phyloP scores from a whole-genome alignment of 2,329 filamentous ascomycete species.

The Apiospora saccharicola region DNA sequence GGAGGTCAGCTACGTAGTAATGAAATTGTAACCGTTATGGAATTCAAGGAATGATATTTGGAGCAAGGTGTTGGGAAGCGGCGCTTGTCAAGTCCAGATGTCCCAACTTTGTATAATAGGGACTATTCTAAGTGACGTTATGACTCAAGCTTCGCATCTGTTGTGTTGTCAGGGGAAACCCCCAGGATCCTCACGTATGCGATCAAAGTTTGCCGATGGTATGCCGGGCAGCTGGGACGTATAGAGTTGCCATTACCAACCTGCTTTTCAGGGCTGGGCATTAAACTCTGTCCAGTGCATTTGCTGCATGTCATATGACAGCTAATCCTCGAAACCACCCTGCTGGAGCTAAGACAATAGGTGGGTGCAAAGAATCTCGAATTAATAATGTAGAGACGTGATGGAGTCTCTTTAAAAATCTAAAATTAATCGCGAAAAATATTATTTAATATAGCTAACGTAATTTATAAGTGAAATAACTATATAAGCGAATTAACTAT shows the following conservation, averaged over 20 bases:
- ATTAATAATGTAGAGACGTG: too few relatives aligned
- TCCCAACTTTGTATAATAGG: background rate
- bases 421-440: too few relatives aligned
- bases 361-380: too few relatives aligned
- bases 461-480: too few relatives aligned
- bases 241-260: background rate
- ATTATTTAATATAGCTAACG: too few relatives aligned
- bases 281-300: constrained; percentile 9
- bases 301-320: background rate
- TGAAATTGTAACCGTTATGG: background rate
- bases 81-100: background rate
- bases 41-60: background rate
- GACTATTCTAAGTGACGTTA: background rate
- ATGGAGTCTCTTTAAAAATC: too few relatives aligned
- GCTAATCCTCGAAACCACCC: background rate
- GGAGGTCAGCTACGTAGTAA: background rate
- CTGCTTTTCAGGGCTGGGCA: background rate
- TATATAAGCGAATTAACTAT: too few relatives aligned
- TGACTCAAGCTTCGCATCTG: too few relatives aligned
- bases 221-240: background rate
- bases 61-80: background rate
- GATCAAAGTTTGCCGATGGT: background rate
- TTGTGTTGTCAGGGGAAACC: too few relatives aligned
- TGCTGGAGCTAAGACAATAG: too few relatives aligned
- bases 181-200: background rate